phyloP scores from a whole-genome alignment of 2,329 filamentous ascomycete genomes.

The Pestalotiopsis fici region DNA sequence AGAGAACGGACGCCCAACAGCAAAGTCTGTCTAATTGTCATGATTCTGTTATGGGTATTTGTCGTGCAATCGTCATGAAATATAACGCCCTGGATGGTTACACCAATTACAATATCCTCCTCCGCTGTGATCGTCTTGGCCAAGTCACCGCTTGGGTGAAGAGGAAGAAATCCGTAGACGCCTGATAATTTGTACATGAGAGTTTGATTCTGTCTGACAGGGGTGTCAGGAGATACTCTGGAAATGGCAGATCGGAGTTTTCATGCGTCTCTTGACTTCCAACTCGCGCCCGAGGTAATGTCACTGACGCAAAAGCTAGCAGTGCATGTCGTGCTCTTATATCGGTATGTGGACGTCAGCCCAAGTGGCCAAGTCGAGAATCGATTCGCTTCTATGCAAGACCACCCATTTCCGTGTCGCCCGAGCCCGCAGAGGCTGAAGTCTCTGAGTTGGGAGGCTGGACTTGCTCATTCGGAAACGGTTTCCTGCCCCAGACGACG shows the following conservation, averaged over 20 bases:
- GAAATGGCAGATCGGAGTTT: too few species aligned
- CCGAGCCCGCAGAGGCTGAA: neutral
- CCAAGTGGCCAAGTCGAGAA: neutral
- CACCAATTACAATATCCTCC: neutral
- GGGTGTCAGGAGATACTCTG: too few species aligned
- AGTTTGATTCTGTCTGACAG: too few species aligned
- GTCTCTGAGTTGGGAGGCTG: neutral
- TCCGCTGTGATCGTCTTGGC: neutral
- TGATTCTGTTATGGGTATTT: neutral
- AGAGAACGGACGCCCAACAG: neutral
- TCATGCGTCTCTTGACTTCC: too few species aligned
- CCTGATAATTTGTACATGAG: too few species aligned
- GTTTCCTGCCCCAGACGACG: slow-evolving; percentile 54
- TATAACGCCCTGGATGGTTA: neutral
- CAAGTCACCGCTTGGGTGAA: too few species aligned
- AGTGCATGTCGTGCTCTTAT: neutral
- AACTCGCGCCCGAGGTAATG: too few species aligned
- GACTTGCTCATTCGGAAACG: slow-evolving; percentile 33
- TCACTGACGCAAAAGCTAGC: neutral
- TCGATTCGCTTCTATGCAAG: neutral
- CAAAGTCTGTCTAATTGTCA: neutral
- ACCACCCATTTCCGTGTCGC: neutral
- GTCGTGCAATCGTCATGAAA: neutral
- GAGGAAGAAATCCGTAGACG: too few species aligned
- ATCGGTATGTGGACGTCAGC: neutral